These are phyloP conservation scores for Trichoderma sp. DNA, from an alignment of 2,329 filamentous ascomycete genomes.

Conservation along the genomic window DNA sequence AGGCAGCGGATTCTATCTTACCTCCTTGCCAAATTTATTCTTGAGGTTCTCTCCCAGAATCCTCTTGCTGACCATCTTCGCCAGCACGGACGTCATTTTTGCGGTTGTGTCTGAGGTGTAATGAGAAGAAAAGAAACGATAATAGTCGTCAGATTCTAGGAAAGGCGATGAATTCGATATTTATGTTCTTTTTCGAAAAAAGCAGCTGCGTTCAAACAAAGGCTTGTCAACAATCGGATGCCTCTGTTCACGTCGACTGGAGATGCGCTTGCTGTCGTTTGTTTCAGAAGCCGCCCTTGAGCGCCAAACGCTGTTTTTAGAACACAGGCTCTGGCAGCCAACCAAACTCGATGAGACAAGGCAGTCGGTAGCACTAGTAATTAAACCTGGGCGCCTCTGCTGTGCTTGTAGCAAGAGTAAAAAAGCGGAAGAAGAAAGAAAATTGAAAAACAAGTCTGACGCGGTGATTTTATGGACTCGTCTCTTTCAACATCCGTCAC, in stretches of 20 bases:
- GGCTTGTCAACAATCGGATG: constrained; percentile 32
- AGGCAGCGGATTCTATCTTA: constrained; percentile 37
- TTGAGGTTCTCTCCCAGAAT: constrained; percentile 59
- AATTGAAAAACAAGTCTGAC: background rate
- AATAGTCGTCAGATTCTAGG: background rate
- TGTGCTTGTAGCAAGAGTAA: background rate
- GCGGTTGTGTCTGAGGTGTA: background rate
- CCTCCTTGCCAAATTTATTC: constrained; percentile 63
- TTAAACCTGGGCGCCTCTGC: constrained; percentile 1
- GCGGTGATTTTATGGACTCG: background rate
- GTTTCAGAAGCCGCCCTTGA: constrained; percentile 36
- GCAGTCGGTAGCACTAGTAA: background rate
- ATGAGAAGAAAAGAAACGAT: background rate
- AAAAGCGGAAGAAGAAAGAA: background rate
- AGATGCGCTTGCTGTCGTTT: constrained; percentile 30
- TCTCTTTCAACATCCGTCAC: background rate
- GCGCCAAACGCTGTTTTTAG: constrained; percentile 26
- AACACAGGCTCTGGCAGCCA: constrained; percentile 29
- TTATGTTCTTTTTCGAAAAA: constrained; percentile 27
- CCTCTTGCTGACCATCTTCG: constrained; percentile 60
- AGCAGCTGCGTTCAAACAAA: constrained; percentile 14
- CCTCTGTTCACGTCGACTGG: constrained; percentile 30
- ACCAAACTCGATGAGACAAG: constrained; percentile 27
- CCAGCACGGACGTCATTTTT: constrained; percentile 56
- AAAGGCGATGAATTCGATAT: constrained; percentile 7